Evolutionary conservation across 2,329 filamentous ascomycete genomes (phyloP), one percentile per base, ranked within the genome.

Genomic region (Tolypocladium guangdongense): DNA sequence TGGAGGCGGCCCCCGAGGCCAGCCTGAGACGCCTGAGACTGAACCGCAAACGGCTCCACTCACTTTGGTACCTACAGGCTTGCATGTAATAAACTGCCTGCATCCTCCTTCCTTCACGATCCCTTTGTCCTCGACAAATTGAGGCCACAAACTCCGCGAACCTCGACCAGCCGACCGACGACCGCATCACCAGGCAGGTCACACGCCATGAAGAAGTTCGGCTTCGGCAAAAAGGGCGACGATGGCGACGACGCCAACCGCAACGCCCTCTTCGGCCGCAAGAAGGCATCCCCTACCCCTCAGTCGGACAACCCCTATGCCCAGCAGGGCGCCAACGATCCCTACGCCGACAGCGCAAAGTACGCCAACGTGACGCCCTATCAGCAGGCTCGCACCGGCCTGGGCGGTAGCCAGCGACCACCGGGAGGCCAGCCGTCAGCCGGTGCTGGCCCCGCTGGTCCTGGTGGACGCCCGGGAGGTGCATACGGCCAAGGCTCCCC

Each of bases 241-340:
- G 77, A 78, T 51, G 68, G 65, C 59, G 77, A 78, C 55, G 73
- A 78, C 46, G 63, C 69, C 52, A 75, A 68, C 59, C 74, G 76
- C 53, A 69, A 70, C 58, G 75, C 78, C 47, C 72, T 81, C 51
- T 81, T 82, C 61, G 71, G 76, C 58, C 71, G 73, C 58, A 81
- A 80, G 71, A 80, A 78, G 63, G 68, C 72, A 39, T 72, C 74
- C 7, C 69, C 73, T 52, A 69, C 72, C n/a, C 63, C 70, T 32
- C 62, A 68, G 41, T 67, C 70, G 49, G 74, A 76, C 37, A 83
- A 84, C 60, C 81, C 82, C 7, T 84, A 85, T 60, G 80, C 80
- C 51, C 74, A 69, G 55, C 64, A 80, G 64, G 71, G 75, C 52
- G 65, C 64, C 52, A 69, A 68, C 58, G 81, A 82, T 56, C 78